A percentile compares a stretch with the other conserved stretches of the same genome.
These are phyloP conservation scores for Strobilomyces dryophilus DNA, from an alignment of 768 basidiomycete species.

Conservation along the genomic window DNA sequence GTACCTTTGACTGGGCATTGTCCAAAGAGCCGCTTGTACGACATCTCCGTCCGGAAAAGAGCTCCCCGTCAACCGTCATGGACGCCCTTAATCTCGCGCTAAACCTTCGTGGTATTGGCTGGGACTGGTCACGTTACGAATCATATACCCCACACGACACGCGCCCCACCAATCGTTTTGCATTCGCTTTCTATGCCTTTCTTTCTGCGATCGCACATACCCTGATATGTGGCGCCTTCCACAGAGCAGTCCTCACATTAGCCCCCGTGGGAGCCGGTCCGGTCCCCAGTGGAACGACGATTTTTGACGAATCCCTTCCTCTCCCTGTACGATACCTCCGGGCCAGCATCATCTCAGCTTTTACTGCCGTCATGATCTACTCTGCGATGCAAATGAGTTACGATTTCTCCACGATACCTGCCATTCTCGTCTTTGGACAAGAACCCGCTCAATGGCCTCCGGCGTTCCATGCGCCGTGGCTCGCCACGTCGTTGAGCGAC, in stretches of 20 bases:
- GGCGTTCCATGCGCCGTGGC: not conserved
- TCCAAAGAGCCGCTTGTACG: not conserved
- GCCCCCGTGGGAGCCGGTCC: not conserved
- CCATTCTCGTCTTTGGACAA: not conserved
- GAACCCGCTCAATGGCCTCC: conserved; percentile 1
- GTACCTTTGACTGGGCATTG: not conserved
- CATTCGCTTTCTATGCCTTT: not conserved
- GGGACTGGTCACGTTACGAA: not conserved
- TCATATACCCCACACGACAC: not conserved
- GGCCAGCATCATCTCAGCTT: not conserved
- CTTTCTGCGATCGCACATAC: not conserved
- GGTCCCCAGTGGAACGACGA: not conserved
- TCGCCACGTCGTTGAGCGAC: not conserved
- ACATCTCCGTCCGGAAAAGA: not conserved
- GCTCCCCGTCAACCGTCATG: not conserved
- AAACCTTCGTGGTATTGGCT: not conserved
- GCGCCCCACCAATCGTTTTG: not conserved
- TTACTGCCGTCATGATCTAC: not conserved
- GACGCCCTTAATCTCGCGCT: not conserved
- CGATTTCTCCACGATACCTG: not conserved
- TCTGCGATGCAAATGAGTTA: not conserved
- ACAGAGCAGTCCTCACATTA: not conserved
- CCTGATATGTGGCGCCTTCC: not conserved
- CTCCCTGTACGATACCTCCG: not conserved
- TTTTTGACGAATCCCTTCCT: not conserved